Evolutionary conservation across 2,329 filamentous ascomycete genomes (phyloP).

Genomic region (Corinectria fuckeliana): DNA sequence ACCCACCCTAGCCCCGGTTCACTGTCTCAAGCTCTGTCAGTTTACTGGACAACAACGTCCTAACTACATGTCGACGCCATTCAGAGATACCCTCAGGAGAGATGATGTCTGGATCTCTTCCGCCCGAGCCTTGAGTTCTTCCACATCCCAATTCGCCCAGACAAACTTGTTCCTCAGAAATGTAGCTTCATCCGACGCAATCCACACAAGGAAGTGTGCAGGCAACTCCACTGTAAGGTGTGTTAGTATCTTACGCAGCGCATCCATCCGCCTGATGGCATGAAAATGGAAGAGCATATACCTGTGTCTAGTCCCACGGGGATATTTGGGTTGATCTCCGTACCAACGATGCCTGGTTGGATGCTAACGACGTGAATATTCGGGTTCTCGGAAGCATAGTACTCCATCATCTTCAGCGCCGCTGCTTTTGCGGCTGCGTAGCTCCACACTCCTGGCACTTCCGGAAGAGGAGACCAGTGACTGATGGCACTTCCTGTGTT

Average conservation of each 20-base stretch:
- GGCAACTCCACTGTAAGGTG: constrained; percentile 26
- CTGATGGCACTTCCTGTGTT: constrained; percentile 30
- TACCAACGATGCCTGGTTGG: constrained; percentile 51
- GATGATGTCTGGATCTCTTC: constrained; percentile 40
- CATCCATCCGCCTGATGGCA: too few relatives aligned
- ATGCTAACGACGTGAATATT: constrained; percentile 45
- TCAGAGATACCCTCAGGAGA: background rate
- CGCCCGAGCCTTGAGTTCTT: constrained; percentile 43
- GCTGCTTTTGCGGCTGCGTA: constrained; percentile 48
- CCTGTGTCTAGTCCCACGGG: background rate
- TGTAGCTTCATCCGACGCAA: constrained; percentile 37
- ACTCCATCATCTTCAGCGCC: constrained; percentile 43
- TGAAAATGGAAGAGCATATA: background rate
- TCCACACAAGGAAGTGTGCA: constrained; percentile 25
- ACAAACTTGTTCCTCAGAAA: constrained; percentile 44
- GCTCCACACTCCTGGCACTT: constrained; percentile 23
- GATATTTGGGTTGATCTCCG: constrained; percentile 38
- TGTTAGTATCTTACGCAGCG: background rate
- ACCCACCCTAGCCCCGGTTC: too few relatives aligned
- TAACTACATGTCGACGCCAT: background rate
- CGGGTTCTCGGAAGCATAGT: constrained; percentile 45
- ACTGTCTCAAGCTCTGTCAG: too few relatives aligned
- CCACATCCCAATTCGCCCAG: constrained; percentile 45
- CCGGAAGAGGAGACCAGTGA: constrained; percentile 28
- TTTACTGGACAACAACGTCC: too few relatives aligned